A percentile compares a stretch with the other conserved stretches of the same genome.
Conservation (phyloP, 2,329 filamentous ascomycete genomes). For the Aspergillus arachidicola region DNA sequence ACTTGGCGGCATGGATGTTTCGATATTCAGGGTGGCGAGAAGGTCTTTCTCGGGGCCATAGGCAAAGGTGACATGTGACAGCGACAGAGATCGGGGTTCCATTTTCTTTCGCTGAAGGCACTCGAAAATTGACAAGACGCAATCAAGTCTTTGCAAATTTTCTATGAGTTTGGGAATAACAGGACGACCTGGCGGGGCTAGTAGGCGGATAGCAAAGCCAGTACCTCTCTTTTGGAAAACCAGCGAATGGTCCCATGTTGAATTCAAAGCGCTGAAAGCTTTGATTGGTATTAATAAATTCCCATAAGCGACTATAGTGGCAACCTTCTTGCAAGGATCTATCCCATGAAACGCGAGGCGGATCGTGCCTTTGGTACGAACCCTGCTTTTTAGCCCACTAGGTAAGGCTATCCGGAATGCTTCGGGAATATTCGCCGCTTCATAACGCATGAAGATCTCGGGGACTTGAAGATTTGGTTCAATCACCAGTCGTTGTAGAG, state of each 20-base stretch:
- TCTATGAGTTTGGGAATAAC: conserved; percentile 39
- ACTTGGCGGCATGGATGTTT: conserved; percentile 24
- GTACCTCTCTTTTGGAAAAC: conserved; percentile 36
- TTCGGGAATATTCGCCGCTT: conserved; percentile 32
- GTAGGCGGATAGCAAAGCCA: conserved; percentile 43
- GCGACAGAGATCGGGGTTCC: conserved; percentile 34
- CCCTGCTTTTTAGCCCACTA: conserved; percentile 26
- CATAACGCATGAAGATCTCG: conserved; percentile 38
- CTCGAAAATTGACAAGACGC: conserved; percentile 38
- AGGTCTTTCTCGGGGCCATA: conserved; percentile 36
- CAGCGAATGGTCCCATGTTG: conserved; percentile 33
- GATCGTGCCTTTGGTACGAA: conserved; percentile 38
- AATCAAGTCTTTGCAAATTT: conserved; percentile 42
- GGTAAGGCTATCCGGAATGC: conserved; percentile 34
- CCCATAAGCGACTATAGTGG: conserved; percentile 41
- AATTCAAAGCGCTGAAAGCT: conserved; percentile 27
- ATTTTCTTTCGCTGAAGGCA: conserved; percentile 38
- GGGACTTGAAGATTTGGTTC: conserved; percentile 36
- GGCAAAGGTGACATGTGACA: conserved; percentile 38
- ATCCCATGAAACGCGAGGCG: conserved; percentile 43
- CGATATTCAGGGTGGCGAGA: conserved; percentile 35
- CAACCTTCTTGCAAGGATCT: conserved; percentile 34
- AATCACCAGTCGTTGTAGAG: conserved; percentile 33
- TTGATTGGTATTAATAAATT: conserved; percentile 31
- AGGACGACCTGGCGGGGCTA: conserved; percentile 38